These are phyloP conservation scores for Echinosophora koreensis DNA, from an alignment of 306 rosid species.

Conservation along the genomic window DNA sequence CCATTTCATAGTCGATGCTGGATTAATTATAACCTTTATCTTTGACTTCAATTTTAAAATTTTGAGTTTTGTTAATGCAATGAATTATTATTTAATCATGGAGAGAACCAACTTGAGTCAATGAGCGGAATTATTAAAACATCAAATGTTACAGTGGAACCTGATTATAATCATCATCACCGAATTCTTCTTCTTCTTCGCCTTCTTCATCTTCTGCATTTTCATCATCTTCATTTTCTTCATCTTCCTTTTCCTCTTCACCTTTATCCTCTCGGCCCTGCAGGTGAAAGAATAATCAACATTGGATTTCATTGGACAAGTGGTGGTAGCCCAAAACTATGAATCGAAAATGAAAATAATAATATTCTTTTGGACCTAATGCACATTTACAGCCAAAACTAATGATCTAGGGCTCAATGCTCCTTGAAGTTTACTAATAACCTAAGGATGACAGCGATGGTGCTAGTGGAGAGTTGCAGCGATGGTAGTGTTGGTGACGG, in stretches of 20 bases:
- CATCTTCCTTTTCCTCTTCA: constrained; percentile 52
- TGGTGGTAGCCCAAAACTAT: neutral
- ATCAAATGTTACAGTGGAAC: constrained; percentile 47
- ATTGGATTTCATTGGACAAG: constrained; percentile 19
- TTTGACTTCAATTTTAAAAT: constrained; percentile 22
- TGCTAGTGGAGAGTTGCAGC: neutral
- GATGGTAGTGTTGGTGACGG: neutral
- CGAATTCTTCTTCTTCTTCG: constrained; percentile 43
- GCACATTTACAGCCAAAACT: constrained; percentile 19
- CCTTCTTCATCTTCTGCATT: constrained; percentile 46
- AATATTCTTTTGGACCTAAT: constrained; percentile 15
- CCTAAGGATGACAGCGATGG: too few relatives aligned
- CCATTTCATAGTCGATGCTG: neutral
- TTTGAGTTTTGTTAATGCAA: neutral
- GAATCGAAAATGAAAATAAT: constrained; percentile 9
- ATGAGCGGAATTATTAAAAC: constrained; percentile 32
- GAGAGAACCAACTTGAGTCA: constrained; percentile 14
- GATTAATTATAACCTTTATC: constrained; percentile 7
- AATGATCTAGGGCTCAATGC: neutral
- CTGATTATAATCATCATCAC: constrained; percentile 66
- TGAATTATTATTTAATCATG: constrained; percentile 1
- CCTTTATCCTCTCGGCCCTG: constrained; percentile 48
- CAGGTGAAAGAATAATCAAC: constrained; percentile 39
- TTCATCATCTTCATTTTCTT: constrained; percentile 62
- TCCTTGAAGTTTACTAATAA: neutral